Conservation (phyloP, 202 grass and related monocot genomes). For the Tripidium arundinaceum region DNA sequence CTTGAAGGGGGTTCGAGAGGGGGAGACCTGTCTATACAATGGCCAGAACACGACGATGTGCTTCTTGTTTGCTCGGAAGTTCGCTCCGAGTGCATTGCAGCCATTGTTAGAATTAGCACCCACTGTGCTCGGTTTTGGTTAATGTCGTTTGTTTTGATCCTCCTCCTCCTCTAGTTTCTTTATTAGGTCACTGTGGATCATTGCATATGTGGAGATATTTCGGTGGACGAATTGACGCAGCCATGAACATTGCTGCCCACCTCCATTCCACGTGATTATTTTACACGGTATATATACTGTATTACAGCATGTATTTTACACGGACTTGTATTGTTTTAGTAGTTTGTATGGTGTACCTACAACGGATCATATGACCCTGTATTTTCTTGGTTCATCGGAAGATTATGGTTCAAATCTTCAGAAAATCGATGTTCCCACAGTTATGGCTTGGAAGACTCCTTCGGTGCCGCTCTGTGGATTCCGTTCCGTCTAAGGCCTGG, state of each 20-base stretch:
- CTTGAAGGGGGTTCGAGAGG: slow-evolving; percentile 52
- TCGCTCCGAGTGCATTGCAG: slow-evolving; percentile 70
- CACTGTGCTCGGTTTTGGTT: slow-evolving; percentile 51
- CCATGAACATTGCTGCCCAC: slow-evolving; percentile 2
- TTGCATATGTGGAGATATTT: slow-evolving; percentile 30
- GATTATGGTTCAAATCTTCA: neutral
- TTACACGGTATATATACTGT: slow-evolving; percentile 17
- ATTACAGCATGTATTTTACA: slow-evolving; percentile 16
- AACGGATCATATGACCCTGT: slow-evolving; percentile 15
- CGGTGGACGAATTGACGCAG: neutral
- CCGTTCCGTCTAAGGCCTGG: neutral
- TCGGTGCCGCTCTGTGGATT: neutral
- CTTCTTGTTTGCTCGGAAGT: slow-evolving; percentile 84
- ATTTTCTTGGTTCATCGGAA: neutral
- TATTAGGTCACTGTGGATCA: slow-evolving; percentile 13
- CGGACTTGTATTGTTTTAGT: slow-evolving; percentile 21
- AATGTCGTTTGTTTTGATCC: slow-evolving; percentile 22
- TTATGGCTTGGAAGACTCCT: neutral
- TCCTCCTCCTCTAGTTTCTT: slow-evolving; percentile 20
- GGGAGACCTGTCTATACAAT: slow-evolving; percentile 72
- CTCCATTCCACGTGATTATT: neutral
- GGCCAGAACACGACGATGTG: slow-evolving; percentile 49
- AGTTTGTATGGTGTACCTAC: slow-evolving; percentile 28
- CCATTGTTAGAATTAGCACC: slow-evolving; percentile 68
- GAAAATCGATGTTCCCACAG: neutral